A percentile compares a stretch with the other conserved stretches of the same genome.
Evolutionary conservation across 352 stramenopile genomes (phyloP).

Genomic region (Thalassiosira livingstoniorum): DNA sequence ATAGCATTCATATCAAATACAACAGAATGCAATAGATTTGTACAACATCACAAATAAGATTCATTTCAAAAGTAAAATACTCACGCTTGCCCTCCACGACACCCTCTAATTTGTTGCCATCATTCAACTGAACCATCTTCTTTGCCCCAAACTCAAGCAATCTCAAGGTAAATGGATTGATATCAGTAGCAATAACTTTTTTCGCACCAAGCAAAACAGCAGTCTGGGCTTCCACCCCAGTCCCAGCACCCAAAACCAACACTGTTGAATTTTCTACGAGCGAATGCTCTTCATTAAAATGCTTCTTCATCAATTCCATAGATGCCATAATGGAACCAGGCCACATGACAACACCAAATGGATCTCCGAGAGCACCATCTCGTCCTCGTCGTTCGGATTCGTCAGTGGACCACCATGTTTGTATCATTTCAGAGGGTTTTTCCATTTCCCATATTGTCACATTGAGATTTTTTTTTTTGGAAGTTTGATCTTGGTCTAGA

Average conservation of each 20-base stretch:
- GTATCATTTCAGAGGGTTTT: constrained; percentile 70
- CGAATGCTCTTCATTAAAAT: constrained; percentile 6
- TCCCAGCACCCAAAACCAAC: constrained; percentile 66
- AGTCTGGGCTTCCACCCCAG: constrained; percentile 74
- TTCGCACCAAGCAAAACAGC: constrained; percentile 69
- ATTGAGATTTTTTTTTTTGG: constrained; percentile 28
- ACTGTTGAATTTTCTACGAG: constrained; percentile 62
- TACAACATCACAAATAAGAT: constrained; percentile 12
- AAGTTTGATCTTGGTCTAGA: not conserved
- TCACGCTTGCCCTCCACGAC: constrained; percentile 29
- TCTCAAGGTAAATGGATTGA: constrained; percentile 74
- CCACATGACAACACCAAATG: constrained; percentile 82
- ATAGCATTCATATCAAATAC: constrained; percentile 17
- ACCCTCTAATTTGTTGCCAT: constrained; percentile 17
- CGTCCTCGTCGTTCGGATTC: constrained; percentile 27
- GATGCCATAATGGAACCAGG: constrained; percentile 75
- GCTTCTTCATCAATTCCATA: constrained; percentile 64
- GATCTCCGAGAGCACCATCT: constrained; percentile 73
- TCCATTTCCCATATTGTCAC: constrained; percentile 82
- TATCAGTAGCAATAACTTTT: constrained; percentile 77
- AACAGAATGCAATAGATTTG: constrained; percentile 36
- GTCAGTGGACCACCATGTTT: constrained; percentile 73
- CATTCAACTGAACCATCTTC: not conserved
- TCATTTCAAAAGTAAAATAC: constrained; percentile 6
- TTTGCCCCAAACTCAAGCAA: constrained; percentile 71